Conservation (phyloP, 2,329 filamentous ascomycete genomes). For the Zelopaecilomyces penicillatus region DNA sequence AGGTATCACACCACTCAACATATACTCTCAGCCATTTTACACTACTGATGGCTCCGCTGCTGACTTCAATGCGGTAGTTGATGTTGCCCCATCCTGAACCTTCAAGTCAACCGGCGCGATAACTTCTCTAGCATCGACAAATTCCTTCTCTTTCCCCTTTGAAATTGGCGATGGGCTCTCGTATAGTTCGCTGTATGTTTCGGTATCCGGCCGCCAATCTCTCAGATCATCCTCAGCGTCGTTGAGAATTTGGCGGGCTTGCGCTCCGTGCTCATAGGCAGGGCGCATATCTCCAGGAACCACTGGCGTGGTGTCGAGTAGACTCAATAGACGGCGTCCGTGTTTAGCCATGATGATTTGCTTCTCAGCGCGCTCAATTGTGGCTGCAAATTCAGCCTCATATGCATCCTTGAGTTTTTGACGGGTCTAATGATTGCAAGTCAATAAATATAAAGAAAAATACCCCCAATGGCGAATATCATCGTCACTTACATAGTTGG, state of each 20-base stretch:
- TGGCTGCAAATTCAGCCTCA: constrained; percentile 76
- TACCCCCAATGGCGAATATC: background rate
- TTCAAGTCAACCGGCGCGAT: constrained; percentile 6
- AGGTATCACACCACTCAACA: too few relatives aligned
- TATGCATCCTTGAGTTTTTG: constrained; percentile 96
- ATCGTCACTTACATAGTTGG: constrained; percentile 66
- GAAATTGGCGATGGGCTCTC: constrained; percentile 16
- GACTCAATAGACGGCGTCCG: constrained; percentile 71
- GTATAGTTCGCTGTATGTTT: constrained; percentile 19
- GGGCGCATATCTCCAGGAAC: constrained; percentile 73
- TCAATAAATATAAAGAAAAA: background rate
- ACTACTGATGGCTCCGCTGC: background rate
- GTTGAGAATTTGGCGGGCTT: constrained; percentile 78
- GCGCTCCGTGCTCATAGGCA: constrained; percentile 56
- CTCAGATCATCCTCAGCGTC: constrained; percentile 86
- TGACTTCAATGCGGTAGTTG: background rate
- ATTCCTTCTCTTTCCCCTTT: constrained; percentile 20
- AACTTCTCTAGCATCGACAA: background rate
- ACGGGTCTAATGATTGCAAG: constrained; percentile 54
- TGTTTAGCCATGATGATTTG: constrained; percentile 91
- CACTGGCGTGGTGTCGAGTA: constrained; percentile 83
- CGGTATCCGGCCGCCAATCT: constrained; percentile 53
- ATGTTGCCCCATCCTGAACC: background rate
- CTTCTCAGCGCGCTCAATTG: constrained; percentile 94
- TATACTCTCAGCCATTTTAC: too few relatives aligned